A percentile compares a stretch with the other conserved stretches of the same genome.
Evolutionary conservation across 2,329 filamentous ascomycete genomes (phyloP).

Genomic region (Tolypocladium tundrense): DNA sequence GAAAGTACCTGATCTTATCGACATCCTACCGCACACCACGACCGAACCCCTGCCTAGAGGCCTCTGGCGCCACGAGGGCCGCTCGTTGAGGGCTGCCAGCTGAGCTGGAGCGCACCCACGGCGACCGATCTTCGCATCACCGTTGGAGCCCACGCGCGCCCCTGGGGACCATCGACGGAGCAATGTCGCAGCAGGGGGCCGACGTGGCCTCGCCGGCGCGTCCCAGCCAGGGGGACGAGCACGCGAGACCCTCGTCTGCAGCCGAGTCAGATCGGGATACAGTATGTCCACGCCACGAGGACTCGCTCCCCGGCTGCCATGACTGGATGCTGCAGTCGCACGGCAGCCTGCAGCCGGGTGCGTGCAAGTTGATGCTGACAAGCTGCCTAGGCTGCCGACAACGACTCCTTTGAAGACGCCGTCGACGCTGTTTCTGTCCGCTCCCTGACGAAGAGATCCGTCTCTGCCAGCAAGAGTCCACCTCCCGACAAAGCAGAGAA

Average conservation of each 20-base stretch:
- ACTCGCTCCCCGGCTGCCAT: constrained; percentile 3
- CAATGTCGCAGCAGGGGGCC: constrained; percentile 24
- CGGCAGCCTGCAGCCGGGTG: constrained; percentile 7
- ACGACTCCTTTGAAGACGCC: constrained; percentile 67
- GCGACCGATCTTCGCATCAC: not conserved
- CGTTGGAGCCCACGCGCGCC: not conserved
- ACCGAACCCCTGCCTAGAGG: not conserved
- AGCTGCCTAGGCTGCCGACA: constrained; percentile 17
- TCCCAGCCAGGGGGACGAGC: constrained; percentile 8
- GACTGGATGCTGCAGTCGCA: constrained; percentile 1
- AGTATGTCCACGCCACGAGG: constrained; percentile 13
- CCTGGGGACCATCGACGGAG: constrained; percentile 7
- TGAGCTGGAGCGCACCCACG: constrained; percentile 1
- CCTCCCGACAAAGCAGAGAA: constrained; percentile 10
- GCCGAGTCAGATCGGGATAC: constrained; percentile 17
- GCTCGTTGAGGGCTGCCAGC: constrained; percentile 5
- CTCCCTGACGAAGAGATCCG: constrained; percentile 46
- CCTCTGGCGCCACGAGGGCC: not conserved
- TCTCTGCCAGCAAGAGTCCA: constrained; percentile 22
- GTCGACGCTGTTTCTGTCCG: constrained; percentile 54
- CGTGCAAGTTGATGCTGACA: constrained; percentile 5
- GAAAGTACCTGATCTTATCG: not conserved
- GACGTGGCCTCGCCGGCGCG: constrained; percentile 15
- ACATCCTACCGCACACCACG: not conserved
- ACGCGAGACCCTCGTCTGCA: constrained; percentile 18